Percentiles rank a stretch among this genome's conserved stretches.
Evolutionary conservation across 768 basidiomycete genomes (phyloP).

Genomic region (Auriscalpium microsporum): DNA sequence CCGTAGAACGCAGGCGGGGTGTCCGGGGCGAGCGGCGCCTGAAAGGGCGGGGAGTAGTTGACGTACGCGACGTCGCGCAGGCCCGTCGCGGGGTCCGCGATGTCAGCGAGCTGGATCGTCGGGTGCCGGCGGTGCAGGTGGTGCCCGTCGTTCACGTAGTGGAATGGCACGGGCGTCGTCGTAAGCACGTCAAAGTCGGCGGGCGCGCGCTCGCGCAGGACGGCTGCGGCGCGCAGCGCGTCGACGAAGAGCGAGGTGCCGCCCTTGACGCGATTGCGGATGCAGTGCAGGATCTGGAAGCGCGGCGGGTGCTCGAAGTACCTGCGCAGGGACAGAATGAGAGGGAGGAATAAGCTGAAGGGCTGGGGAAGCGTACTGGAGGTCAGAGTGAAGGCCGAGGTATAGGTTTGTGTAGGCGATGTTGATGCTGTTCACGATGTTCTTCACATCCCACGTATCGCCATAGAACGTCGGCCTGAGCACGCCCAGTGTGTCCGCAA

Average conservation of each 20-base stretch:
- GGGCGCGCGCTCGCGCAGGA: slow-evolving; percentile 39
- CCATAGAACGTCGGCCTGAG: slow-evolving; percentile 89
- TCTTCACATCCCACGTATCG: slow-evolving; percentile 79
- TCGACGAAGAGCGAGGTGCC: slow-evolving; percentile 87
- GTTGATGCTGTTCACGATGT: slow-evolving; percentile 64
- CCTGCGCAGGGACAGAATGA: slow-evolving; percentile 29
- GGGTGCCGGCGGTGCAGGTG: slow-evolving; percentile 67
- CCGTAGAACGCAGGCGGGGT: slow-evolving; percentile 51
- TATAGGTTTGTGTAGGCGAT: slow-evolving; percentile 92
- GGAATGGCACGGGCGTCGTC: slow-evolving; percentile 66
- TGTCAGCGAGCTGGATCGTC: slow-evolving; percentile 55
- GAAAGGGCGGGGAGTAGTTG: slow-evolving; percentile 95
- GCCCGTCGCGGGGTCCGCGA: background rate
- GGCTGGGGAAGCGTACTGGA: slow-evolving; percentile 53
- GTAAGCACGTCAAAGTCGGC: slow-evolving; percentile 51
- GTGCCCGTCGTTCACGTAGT: slow-evolving; percentile 87
- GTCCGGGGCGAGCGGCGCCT: slow-evolving; percentile 59
- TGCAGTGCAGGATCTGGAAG: slow-evolving; percentile 87
- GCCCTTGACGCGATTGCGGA: slow-evolving; percentile 76
- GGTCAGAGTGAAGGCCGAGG: slow-evolving; percentile 86
- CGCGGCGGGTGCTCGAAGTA: slow-evolving; percentile 90
- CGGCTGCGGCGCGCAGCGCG: slow-evolving; percentile 52
- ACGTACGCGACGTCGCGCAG: slow-evolving; percentile 45
- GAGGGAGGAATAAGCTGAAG: background rate
- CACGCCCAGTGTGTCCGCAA: slow-evolving; percentile 66